Conservation (phyloP, 371 early-diverging fungal genomes). For the Saksenaea vasiformis region DNA sequence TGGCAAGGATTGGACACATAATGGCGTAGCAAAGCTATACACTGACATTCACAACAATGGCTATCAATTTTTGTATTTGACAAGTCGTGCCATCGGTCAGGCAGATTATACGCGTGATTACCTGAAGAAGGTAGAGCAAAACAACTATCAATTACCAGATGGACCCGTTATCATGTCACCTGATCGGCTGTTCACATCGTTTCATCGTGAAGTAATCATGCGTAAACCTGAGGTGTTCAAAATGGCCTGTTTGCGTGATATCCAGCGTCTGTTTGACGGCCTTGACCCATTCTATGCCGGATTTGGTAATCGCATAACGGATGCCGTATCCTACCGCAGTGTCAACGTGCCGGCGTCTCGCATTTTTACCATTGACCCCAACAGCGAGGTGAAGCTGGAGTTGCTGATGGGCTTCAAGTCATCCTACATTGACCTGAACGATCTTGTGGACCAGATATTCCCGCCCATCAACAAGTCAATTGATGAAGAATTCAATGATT, state of each 20-base stretch:
- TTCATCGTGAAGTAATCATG: slow-evolving; percentile 92
- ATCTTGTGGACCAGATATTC: slow-evolving; percentile 94
- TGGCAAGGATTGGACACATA: slow-evolving; percentile 98
- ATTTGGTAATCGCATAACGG: slow-evolving; percentile 94
- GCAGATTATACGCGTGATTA: slow-evolving; percentile 89
- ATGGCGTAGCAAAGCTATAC: slow-evolving; percentile 93
- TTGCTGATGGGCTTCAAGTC: slow-evolving; percentile 78
- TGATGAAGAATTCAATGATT: slow-evolving; percentile 77
- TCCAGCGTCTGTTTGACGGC: slow-evolving; percentile 78
- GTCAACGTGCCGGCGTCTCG: slow-evolving; percentile 89
- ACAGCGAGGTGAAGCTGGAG: slow-evolving; percentile 91
- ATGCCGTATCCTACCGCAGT: slow-evolving; percentile 90
- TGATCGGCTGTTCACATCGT: slow-evolving; percentile 89
- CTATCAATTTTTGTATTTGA: slow-evolving; percentile 94
- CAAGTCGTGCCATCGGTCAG: slow-evolving; percentile 95
- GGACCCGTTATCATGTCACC: slow-evolving; percentile 97
- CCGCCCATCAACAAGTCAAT: slow-evolving; percentile 62
- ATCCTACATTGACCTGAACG: slow-evolving; percentile 83
- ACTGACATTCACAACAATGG: slow-evolving; percentile 92
- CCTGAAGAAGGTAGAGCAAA: slow-evolving; percentile 87
- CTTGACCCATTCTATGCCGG: slow-evolving; percentile 93
- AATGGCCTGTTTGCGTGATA: slow-evolving; percentile 90
- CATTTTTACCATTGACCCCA: slow-evolving; percentile 94
- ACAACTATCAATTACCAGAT: slow-evolving; percentile 82
- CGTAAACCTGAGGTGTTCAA: slow-evolving; percentile 96